phyloP scores from a whole-genome alignment of 768 basidiomycete species.

The Amanita pseudoporphyria region DNA sequence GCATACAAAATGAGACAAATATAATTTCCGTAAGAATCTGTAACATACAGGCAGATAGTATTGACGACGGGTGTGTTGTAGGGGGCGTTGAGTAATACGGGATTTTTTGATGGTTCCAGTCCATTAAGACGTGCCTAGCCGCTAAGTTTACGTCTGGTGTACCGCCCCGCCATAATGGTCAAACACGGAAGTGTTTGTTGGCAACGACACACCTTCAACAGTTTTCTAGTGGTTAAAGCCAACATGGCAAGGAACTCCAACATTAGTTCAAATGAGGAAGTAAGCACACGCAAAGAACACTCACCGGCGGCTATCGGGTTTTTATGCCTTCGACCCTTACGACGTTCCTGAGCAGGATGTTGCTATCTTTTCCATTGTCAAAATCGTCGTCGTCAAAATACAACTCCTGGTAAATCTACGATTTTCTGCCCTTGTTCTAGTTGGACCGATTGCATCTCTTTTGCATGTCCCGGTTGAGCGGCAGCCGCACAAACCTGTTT shows the following conservation, averaged over 20 bases:
- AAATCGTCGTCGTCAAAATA: slow-evolving; percentile 77
- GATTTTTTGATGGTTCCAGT: slow-evolving; percentile 97
- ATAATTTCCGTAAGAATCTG: not conserved
- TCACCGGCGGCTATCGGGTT: slow-evolving; percentile 85
- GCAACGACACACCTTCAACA: slow-evolving; percentile 55
- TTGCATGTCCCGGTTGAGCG: slow-evolving; percentile 90
- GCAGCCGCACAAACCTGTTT: slow-evolving; percentile 84
- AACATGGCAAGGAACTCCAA: slow-evolving; percentile 88
- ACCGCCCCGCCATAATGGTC: slow-evolving; percentile 50
- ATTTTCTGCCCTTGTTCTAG: slow-evolving; percentile 89
- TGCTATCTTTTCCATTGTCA: slow-evolving; percentile 34
- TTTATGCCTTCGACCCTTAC: slow-evolving; percentile 85
- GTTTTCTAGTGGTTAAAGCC: slow-evolving; percentile 70
- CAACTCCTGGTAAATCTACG: slow-evolving; percentile 95
- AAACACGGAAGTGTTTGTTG: not conserved
- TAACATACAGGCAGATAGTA: slow-evolving; percentile 41
- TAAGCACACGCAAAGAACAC: not conserved
- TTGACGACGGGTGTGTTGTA: slow-evolving; percentile 61
- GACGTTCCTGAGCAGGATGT: slow-evolving; percentile 77
- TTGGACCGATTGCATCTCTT: slow-evolving; percentile 83
- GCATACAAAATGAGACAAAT: not conserved
- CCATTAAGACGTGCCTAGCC: slow-evolving; percentile 72
- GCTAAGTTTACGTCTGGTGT: slow-evolving; percentile 80
- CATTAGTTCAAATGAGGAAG: slow-evolving; percentile 17
- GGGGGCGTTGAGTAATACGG: slow-evolving; percentile 83